Evolutionary conservation across 441 rosid genomes (phyloP).

Genomic region (Syzygium malaccense): DNA sequence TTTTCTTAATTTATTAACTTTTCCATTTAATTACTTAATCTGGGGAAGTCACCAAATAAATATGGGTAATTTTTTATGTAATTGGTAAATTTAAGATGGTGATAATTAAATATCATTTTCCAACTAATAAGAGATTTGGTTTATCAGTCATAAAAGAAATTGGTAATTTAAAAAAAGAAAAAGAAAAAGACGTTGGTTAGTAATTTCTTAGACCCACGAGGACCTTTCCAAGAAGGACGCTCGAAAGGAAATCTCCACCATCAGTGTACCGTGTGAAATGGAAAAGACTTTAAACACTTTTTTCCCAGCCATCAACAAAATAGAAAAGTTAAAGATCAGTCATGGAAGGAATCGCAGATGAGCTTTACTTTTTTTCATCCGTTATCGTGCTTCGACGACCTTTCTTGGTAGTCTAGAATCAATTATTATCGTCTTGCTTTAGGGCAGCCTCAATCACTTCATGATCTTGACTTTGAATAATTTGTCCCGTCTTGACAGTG

Average conservation of each 20-base stretch:
- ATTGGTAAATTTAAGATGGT: no score
- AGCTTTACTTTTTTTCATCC: not conserved
- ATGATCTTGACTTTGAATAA: not conserved
- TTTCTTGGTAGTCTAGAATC: not conserved
- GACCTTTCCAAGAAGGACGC: not conserved
- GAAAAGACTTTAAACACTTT: no score
- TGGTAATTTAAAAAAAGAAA: no score
- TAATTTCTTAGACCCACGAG: not conserved
- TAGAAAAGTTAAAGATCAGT: not conserved
- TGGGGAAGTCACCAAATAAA: no score
- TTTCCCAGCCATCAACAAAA: not conserved
- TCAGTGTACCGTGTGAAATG: not conserved
- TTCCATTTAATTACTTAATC: no score
- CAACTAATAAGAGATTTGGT: no score
- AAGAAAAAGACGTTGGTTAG: not conserved
- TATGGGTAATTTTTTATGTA: no score
- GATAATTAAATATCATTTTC: no score
- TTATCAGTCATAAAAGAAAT: no score
- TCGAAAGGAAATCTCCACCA: not conserved
- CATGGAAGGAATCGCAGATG: not conserved
- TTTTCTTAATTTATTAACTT: no score
- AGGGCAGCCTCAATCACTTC: not conserved
- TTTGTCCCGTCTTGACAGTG: accelerated
- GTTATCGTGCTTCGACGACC: accelerated
- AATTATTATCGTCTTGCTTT: not conserved